Evolutionary conservation across 805 yeast genomes (phyloP).

Genomic region (Candida sonorensis): DNA sequence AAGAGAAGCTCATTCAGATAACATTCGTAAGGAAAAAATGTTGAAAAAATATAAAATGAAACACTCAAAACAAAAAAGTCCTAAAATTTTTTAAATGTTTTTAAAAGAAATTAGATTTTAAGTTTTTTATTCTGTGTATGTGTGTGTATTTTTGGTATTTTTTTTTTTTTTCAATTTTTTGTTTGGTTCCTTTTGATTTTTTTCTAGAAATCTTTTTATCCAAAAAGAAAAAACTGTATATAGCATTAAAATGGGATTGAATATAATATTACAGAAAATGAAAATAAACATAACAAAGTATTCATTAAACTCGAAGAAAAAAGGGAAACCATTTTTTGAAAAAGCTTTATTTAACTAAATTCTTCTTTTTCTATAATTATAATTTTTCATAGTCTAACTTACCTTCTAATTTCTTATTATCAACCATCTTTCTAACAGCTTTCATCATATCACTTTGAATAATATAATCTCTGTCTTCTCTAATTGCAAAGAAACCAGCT

Average conservation of each 20-base stretch:
- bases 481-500: conserved; percentile 96
- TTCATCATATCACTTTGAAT: conserved; percentile 92
- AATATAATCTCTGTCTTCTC: conserved; percentile 95
- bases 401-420: conserved; percentile 95
- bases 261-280: too few species aligned
- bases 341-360: too few species aligned
- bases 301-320: too few species aligned
- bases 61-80: conserved; percentile 12
- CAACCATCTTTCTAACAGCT: conserved; percentile 96
- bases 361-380: conserved; percentile 35
- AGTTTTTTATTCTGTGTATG: too few species aligned
- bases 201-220: too few species aligned
- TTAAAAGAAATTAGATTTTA: neutral
- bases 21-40: conserved; percentile 11
- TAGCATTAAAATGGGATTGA: too few species aligned
- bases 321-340: too few species aligned
- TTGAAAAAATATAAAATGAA: conserved; percentile 15
- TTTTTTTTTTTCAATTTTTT: neutral
- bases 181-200: neutral
- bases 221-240: too few species aligned
- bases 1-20: conserved; percentile 18
- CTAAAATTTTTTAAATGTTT: conserved; percentile 7
- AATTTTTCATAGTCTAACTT: conserved; percentile 91
- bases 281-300: too few species aligned
- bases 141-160: too few species aligned